Base-by-base conservation (phyloP, 2,329 filamentous ascomycete species). In the Scopulariopsis brevicaulis region DNA sequence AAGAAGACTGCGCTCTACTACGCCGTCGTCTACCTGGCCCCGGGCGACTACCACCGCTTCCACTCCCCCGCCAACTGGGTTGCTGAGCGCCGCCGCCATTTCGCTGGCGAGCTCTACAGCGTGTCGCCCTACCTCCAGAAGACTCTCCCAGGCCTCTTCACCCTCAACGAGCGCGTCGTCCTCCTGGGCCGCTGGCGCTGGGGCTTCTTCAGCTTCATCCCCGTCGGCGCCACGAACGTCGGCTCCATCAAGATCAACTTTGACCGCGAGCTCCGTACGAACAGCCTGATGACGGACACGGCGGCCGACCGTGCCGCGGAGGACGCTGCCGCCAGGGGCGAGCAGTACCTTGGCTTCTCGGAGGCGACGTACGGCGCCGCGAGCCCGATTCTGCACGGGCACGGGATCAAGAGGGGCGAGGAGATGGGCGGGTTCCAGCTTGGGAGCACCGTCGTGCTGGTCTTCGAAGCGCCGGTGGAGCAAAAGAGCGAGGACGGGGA, bases 361-460 rank as follows among this genome's bases (percentile, higher is more conserved):
- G 94, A 99, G 73, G 95, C 94, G 8, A 92, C 88, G 2, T 99
- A 99, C 68, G 82, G 82, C 53, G 79, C 78, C 18, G 90, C 93
- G 1, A 95, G 89, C 66, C 73, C 78, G 3, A 81, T 96, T 2
- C 78, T 99, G 0, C 83, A 84, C 22, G 94, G 95, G 2, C 85
- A 97, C 69, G 87, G 93, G 1, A 75, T 99, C 58, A 83, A 86
- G 62, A 81, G 89, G 52, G 94, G 94, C 40, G 93, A 97, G 68
- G 94, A 99, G 72, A 97, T 99, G 91, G 94, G 94, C 58, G 95
- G 94, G 0, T 99, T 99, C 74, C 90, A 95, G 75, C 79, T 99
- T 3, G 94, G 94, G 22, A 96, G 90, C 70, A 96, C 93, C 1
- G 86, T 99, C 63, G 94, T 99, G 46, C 77, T 99, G 56, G 91